Conservation (phyloP, 2,329 filamentous ascomycete genomes). For the Didymella pomorum region DNA sequence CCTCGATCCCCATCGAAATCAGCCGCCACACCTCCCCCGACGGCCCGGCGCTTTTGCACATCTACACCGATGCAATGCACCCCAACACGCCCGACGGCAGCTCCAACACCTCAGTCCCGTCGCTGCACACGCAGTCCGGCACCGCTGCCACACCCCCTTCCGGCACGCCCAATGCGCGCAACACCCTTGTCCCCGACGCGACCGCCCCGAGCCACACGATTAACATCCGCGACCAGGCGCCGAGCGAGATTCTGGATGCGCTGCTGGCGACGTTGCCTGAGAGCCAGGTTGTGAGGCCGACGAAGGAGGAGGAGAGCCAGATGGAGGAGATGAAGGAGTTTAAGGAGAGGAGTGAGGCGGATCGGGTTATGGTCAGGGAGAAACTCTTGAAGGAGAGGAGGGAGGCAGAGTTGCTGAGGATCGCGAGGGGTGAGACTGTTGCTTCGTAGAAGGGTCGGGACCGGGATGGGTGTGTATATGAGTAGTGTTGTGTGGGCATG, state of each 20-base stretch:
- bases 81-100: constrained; percentile 15
- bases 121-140: constrained; percentile 27
- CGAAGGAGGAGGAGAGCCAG: constrained; percentile 66
- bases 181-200: constrained; percentile 41
- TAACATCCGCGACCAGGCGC: constrained; percentile 68
- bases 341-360: constrained; percentile 59
- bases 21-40: constrained; percentile 66
- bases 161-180: constrained; percentile 30
- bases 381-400: constrained; percentile 66
- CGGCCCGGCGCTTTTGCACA: constrained; percentile 43
- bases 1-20: constrained; percentile 81
- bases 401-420: constrained; percentile 66
- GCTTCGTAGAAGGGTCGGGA: neutral
- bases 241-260: constrained; percentile 68
- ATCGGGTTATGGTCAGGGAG: constrained; percentile 63
- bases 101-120: constrained; percentile 21
- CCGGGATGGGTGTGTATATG: too few relatives aligned
- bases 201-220: constrained; percentile 54
- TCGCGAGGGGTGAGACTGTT: constrained; percentile 58
- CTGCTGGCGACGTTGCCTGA: constrained; percentile 71
- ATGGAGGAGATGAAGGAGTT: constrained; percentile 66
- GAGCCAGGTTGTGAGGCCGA: constrained; percentile 61
- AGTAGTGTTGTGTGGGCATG: too few relatives aligned
- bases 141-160: constrained; percentile 26
- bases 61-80: constrained; percentile 35